phyloP scores from a whole-genome alignment of 208 protist species.

The Crithidia expoeki region DNA sequence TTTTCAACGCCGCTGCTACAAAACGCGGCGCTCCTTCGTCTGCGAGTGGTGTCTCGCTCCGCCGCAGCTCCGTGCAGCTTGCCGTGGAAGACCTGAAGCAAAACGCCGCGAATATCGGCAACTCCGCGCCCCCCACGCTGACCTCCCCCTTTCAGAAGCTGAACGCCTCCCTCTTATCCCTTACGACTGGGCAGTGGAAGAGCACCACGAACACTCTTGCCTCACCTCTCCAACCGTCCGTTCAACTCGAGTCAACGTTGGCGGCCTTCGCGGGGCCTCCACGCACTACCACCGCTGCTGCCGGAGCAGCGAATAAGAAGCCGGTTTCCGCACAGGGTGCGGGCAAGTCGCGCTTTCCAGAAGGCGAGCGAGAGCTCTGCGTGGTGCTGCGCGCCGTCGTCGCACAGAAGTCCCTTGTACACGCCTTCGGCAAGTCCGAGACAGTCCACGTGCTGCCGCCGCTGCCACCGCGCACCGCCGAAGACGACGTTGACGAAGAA shows the following conservation, averaged over 20 bases:
- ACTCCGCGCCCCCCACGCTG: not conserved
- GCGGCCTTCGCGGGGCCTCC: not conserved
- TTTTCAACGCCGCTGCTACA: not conserved
- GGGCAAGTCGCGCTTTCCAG: slow-evolving; percentile 31
- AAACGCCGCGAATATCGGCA: not conserved
- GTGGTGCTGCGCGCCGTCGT: slow-evolving; percentile 79
- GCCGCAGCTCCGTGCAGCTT: slow-evolving; percentile 34
- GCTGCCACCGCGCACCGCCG: slow-evolving; percentile 32
- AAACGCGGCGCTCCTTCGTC: not conserved
- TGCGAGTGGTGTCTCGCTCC: not conserved
- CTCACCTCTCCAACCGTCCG: not conserved
- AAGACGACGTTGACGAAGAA: slow-evolving; percentile 21
- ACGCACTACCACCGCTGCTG: not conserved
- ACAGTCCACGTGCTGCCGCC: slow-evolving; percentile 83
- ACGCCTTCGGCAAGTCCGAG: slow-evolving; percentile 72
- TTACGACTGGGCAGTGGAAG: not conserved
- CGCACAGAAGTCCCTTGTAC: slow-evolving; percentile 71
- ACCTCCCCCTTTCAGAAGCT: not conserved
- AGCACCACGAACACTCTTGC: not conserved
- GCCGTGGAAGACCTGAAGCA: slow-evolving; percentile 29
- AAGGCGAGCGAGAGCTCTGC: slow-evolving; percentile 52
- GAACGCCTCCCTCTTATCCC: not conserved
- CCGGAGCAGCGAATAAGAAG: no score
- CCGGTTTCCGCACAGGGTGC: slow-evolving; percentile 26
- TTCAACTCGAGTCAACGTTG: not conserved